Percentiles rank a stretch among this genome's conserved stretches.
phyloP scores from a whole-genome alignment of 306 rosid species.

The Lagenaria siceraria region DNA sequence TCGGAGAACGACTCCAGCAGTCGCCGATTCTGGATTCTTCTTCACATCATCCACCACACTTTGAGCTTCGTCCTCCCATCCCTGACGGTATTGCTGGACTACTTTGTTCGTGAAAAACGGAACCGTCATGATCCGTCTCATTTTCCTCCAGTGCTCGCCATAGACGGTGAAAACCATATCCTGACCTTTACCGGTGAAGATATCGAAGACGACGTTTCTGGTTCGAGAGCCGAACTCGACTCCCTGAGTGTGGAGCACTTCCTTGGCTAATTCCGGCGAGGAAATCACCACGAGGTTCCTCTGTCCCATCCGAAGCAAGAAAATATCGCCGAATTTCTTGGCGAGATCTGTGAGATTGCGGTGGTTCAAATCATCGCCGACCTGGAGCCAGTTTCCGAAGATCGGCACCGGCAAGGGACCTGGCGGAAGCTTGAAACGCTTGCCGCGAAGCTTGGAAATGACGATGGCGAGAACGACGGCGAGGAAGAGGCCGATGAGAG shows the following conservation, averaged over 20 bases:
- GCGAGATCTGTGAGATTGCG: constrained; percentile 68
- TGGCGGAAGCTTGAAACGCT: constrained; percentile 72
- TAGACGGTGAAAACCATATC: constrained; percentile 91
- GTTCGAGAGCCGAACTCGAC: constrained; percentile 89
- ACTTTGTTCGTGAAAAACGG: constrained; percentile 91
- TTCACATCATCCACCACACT: constrained; percentile 61
- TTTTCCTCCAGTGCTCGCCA: constrained; percentile 93
- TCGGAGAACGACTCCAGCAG: constrained; percentile 42
- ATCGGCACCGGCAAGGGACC: constrained; percentile 70
- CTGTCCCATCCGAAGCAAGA: constrained; percentile 90
- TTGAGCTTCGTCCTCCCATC: constrained; percentile 68
- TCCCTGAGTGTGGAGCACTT: constrained; percentile 77
- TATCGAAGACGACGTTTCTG: constrained; percentile 78
- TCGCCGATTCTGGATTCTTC: constrained; percentile 32
- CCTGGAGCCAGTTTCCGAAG: constrained; percentile 91
- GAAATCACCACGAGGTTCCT: constrained; percentile 68
- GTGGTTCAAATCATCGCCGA: constrained; percentile 91
- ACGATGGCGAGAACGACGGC: constrained; percentile 36
- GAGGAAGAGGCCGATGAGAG: constrained; percentile 49
- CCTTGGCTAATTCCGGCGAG: constrained; percentile 78
- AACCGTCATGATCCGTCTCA: constrained; percentile 87
- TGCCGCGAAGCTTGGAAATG: constrained; percentile 56
- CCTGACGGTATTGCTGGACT: constrained; percentile 68
- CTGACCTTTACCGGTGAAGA: constrained; percentile 82
- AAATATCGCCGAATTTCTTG: constrained; percentile 59